Evolutionary conservation across 2,329 filamentous ascomycete genomes (phyloP).

Genomic region (Claviceps sp.): DNA sequence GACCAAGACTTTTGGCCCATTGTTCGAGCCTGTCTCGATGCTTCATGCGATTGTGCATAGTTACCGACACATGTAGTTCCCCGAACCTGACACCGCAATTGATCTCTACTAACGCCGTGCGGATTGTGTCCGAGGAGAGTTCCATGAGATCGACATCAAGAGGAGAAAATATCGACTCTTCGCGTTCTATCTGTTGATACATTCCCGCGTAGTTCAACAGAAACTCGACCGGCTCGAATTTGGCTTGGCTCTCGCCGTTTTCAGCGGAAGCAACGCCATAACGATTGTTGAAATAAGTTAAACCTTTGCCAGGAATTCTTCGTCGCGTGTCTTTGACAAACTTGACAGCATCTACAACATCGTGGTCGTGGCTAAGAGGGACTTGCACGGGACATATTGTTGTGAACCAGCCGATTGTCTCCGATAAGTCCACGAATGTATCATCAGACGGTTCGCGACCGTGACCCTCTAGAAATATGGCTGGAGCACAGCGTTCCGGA

Average conservation of each 20-base stretch:
- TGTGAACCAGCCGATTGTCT: constrained; percentile 33
- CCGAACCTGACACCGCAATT: background rate
- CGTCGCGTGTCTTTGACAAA: constrained; percentile 23
- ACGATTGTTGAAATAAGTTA: constrained; percentile 23
- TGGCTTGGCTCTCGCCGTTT: constrained; percentile 1
- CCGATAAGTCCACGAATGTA: constrained; percentile 19
- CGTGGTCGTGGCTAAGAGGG: constrained; percentile 1
- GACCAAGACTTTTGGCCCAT: background rate
- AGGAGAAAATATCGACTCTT: constrained; percentile 11
- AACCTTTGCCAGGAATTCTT: constrained; percentile 20
- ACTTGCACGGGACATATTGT: constrained; percentile 22
- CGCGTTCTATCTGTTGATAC: constrained; percentile 28
- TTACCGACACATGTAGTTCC: background rate
- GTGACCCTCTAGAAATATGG: constrained; percentile 27
- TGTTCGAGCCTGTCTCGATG: background rate
- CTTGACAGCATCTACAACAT: constrained; percentile 7
- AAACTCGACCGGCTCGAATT: constrained; percentile 23
- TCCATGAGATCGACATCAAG: background rate
- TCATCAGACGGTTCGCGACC: constrained; percentile 20
- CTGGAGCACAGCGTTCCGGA: constrained; percentile 17
- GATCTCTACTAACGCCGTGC: background rate
- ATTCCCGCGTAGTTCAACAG: constrained; percentile 33
- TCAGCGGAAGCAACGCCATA: constrained; percentile 12
- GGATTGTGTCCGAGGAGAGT: background rate
- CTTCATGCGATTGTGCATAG: background rate